Conservation (phyloP, 305 asterid species). For the Euphrasia arctica region DNA sequence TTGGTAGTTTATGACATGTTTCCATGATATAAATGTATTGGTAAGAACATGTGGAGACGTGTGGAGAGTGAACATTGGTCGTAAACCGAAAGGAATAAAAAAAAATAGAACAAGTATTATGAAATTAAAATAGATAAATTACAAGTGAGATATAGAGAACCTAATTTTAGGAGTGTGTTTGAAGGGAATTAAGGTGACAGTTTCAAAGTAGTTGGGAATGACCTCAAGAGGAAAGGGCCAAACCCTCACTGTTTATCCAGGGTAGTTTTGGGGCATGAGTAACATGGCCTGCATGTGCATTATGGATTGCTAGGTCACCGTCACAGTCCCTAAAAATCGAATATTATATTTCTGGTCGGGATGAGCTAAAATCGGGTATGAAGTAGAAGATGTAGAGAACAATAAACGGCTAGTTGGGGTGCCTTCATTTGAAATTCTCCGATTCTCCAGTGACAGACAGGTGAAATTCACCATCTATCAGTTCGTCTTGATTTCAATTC, state of each 20-base stretch:
- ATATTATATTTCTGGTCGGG: neutral
- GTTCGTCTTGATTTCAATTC: neutral
- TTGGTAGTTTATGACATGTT: no score
- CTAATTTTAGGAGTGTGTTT: slow-evolving; percentile 12
- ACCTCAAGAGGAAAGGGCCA: slow-evolving; percentile 5
- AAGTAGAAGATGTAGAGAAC: neutral
- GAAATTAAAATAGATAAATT: neutral
- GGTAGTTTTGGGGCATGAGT: slow-evolving; percentile 37
- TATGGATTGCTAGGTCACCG: slow-evolving; percentile 39
- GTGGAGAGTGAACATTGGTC: neutral
- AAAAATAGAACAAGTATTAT: neutral
- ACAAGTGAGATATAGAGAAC: neutral
- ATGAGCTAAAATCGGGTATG: neutral
- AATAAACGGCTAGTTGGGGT: no score
- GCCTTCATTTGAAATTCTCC: no score
- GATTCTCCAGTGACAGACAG: neutral
- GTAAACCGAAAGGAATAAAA: neutral
- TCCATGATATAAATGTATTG: neutral
- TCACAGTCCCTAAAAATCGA: slow-evolving; percentile 13
- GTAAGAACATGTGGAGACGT: neutral
- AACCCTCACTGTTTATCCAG: slow-evolving; percentile 13
- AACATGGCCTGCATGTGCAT: slow-evolving; percentile 60
- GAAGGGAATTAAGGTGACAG: slow-evolving; percentile 27
- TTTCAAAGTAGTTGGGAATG: slow-evolving; percentile 32
- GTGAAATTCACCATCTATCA: neutral